These are phyloP conservation scores for Malassezia vespertilionis DNA, from an alignment of 1,284 basidiomycete species.

Conservation along the genomic window DNA sequence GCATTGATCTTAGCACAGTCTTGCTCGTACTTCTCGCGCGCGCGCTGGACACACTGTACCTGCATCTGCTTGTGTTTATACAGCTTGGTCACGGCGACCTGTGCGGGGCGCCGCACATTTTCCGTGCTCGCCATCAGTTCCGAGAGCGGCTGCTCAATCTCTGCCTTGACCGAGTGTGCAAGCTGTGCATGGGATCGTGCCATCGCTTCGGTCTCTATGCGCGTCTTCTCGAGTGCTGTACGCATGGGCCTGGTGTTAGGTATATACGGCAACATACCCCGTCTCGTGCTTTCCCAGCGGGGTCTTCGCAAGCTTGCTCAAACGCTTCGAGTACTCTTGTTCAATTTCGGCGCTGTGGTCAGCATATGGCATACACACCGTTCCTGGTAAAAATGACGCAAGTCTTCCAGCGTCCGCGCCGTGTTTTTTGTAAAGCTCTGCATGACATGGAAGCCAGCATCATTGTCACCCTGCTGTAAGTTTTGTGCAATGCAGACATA, in stretches of 20 bases:
- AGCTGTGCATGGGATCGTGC: constrained; percentile 60
- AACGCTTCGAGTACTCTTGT: constrained; percentile 83
- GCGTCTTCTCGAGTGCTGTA: constrained; percentile 64
- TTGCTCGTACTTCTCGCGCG: constrained; percentile 83
- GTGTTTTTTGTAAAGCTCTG: constrained; percentile 76
- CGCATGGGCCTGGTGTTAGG: constrained; percentile 61
- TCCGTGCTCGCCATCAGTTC: constrained; percentile 37
- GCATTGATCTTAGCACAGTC: constrained; percentile 92
- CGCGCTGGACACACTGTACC: constrained; percentile 49
- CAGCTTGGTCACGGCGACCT: constrained; percentile 33
- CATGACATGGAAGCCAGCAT: constrained; percentile 79
- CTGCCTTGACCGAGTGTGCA: constrained; percentile 63
- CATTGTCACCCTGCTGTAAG: constrained; percentile 46
- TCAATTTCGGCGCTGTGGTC: constrained; percentile 66
- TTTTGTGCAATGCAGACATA: constrained; percentile 7
- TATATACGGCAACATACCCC: constrained; percentile 53
- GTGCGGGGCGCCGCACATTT: constrained; percentile 25
- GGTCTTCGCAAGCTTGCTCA: constrained; percentile 69
- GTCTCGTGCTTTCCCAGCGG: constrained; percentile 77
- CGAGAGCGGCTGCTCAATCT: constrained; percentile 56
- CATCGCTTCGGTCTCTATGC: constrained; percentile 73
- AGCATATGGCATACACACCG: constrained; percentile 46
- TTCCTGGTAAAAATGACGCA: constrained; percentile 77
- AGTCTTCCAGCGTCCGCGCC: constrained; percentile 74
- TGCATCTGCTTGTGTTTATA: constrained; percentile 46